phyloP scores from a whole-genome alignment of 495 filamentous ascomycete genomes.

The Aspergillus bertholletiae region DNA sequence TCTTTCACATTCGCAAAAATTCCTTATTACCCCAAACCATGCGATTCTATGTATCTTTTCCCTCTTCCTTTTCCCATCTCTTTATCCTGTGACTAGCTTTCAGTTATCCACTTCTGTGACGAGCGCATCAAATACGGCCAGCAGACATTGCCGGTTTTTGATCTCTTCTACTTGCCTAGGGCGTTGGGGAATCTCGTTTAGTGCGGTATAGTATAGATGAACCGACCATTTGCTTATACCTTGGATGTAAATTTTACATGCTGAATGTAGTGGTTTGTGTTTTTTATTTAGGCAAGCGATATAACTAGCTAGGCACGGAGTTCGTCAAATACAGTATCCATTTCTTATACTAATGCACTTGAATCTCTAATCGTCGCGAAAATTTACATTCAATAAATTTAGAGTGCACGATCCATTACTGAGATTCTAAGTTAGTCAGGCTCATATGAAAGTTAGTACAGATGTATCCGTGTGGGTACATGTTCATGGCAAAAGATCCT shows the following conservation, averaged over 20 bases:
- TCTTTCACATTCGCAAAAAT: constrained; percentile 15
- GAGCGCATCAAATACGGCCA: constrained; percentile 29
- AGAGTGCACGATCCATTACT: background rate
- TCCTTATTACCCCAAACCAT: background rate
- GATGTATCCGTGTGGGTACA: background rate
- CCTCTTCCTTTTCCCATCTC: constrained; percentile 4
- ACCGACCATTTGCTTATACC: constrained; percentile 8
- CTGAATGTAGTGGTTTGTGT: background rate
- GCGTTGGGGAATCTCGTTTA: constrained; percentile 28
- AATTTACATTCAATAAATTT: background rate
- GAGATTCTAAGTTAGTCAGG: background rate
- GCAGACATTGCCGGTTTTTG: constrained; percentile 10
- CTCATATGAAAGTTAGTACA: background rate
- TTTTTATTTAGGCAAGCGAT: background rate
- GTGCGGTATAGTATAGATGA: constrained; percentile 28
- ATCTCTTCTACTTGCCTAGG: constrained; percentile 17
- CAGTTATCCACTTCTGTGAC: constrained; percentile 19
- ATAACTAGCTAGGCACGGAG: background rate
- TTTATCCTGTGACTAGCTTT: constrained; percentile 1
- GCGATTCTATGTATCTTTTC: background rate
- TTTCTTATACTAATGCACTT: background rate
- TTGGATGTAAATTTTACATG: background rate
- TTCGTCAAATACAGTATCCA: background rate
- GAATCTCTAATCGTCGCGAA: background rate
- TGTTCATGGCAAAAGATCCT: background rate